phyloP scores from a whole-genome alignment of 2,329 filamentous ascomycete genomes.

The Ceratocystis diversiconidia region DNA sequence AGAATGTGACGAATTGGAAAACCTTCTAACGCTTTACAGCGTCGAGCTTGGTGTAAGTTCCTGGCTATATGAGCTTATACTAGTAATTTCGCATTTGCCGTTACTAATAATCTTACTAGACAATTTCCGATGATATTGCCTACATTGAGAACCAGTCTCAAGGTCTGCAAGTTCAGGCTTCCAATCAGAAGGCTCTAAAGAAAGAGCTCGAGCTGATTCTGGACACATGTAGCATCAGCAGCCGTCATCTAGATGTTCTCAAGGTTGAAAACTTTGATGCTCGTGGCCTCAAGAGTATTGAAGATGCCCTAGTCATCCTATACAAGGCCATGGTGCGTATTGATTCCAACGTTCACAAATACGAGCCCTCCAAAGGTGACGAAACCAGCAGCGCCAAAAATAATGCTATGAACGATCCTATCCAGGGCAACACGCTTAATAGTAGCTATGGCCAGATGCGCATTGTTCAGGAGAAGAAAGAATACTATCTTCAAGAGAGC shows the following conservation, averaged over 20 bases:
- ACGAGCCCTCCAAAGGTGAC: conserved; percentile 34
- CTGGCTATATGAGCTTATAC: background rate
- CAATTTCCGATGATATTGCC: conserved; percentile 84
- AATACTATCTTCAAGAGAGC: conserved; percentile 69
- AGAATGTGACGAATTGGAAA: conserved; percentile 93
- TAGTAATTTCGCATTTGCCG: background rate
- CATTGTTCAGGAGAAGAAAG: conserved; percentile 86
- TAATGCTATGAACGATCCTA: conserved; percentile 20
- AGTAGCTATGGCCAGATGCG: conserved; percentile 79
- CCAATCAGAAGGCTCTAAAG: conserved; percentile 88
- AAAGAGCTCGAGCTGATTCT: conserved; percentile 81
- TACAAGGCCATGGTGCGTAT: conserved; percentile 92
- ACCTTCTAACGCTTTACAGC: conserved; percentile 81
- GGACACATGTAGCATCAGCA: conserved; percentile 73
- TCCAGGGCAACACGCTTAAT: conserved; percentile 41
- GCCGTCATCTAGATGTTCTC: conserved; percentile 53
- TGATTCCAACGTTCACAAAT: conserved; percentile 58
- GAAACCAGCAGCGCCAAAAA: conserved; percentile 23
- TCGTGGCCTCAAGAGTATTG: conserved; percentile 61
- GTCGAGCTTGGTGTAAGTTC: conserved; percentile 74
- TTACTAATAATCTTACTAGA: conserved; percentile 35
- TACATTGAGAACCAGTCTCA: conserved; percentile 97
- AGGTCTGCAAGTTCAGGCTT: conserved; percentile 89
- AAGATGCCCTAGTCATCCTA: conserved; percentile 60
- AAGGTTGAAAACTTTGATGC: conserved; percentile 60